Conservation (phyloP, 164 flowering plant genomes). For the Santalum album region DNA sequence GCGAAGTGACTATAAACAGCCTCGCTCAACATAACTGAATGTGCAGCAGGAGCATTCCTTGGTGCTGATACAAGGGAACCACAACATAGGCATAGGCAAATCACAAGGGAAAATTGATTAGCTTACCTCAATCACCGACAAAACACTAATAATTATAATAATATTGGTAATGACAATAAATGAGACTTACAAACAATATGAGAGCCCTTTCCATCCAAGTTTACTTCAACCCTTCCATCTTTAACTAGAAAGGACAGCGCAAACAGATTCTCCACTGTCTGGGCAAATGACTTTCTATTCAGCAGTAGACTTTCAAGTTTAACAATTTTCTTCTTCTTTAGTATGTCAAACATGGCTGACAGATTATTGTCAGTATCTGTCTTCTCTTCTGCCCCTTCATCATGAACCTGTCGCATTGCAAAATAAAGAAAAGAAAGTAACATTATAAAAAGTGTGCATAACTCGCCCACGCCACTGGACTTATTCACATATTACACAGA, state of each 20-base stretch:
- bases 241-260: conserved; percentile 3
- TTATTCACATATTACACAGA: neutral
- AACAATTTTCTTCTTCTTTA: neutral
- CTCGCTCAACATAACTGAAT: neutral
- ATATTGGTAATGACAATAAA: too few species aligned
- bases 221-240: conserved; percentile 3
- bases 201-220: neutral
- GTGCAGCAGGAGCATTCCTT: conserved; percentile 2
- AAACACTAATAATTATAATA: neutral
- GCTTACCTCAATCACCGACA: too few species aligned
- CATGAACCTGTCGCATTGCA: neutral
- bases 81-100: neutral
- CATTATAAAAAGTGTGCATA: neutral
- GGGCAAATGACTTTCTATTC: conserved; percentile 1
- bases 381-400: neutral
- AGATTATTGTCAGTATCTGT: neutral
- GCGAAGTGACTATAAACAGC: neutral
- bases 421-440: neutral
- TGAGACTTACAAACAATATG: conserved; percentile 1
- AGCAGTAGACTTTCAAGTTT: neutral
- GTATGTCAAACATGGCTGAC: conserved; percentile 3
- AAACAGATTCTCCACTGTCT: conserved; percentile 5
- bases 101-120: too few species aligned
- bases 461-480: neutral
- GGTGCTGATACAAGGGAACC: neutral